phyloP scores from a whole-genome alignment of 768 basidiomycete species.

The Lepiota venenata region DNA sequence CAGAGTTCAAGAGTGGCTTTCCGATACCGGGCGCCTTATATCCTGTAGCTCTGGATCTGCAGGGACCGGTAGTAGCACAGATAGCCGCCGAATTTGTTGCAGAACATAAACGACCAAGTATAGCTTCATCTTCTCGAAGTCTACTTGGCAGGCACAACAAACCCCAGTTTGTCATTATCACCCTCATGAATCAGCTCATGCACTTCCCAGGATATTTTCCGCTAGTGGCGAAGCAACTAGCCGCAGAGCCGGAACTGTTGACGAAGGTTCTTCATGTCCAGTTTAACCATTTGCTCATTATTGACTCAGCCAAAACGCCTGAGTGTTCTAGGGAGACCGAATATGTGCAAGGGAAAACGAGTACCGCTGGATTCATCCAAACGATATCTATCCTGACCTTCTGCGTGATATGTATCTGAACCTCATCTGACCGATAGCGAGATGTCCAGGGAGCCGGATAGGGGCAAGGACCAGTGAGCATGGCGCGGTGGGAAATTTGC shows the following conservation, averaged over 20 bases:
- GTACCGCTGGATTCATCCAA: background rate
- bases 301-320: background rate
- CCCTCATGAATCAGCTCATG: background rate
- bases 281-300: background rate
- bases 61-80: background rate
- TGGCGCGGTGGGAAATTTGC: too few relatives aligned
- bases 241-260: background rate
- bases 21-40: background rate
- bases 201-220: background rate
- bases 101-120: background rate
- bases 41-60: background rate
- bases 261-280: background rate
- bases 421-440: too few relatives aligned
- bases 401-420: slow-evolving; percentile 1
- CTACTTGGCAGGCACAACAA: background rate
- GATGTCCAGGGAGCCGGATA: too few relatives aligned
- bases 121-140: background rate
- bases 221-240: background rate
- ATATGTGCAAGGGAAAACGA: slow-evolving; percentile 3
- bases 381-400: background rate
- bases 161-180: background rate
- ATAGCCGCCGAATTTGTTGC: background rate
- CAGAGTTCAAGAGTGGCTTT: background rate
- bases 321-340: slow-evolving; percentile 1
- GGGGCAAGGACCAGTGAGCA: too few relatives aligned